Base-by-base conservation (phyloP, 208 protist species). In the Wallacemonas rigidus region DNA sequence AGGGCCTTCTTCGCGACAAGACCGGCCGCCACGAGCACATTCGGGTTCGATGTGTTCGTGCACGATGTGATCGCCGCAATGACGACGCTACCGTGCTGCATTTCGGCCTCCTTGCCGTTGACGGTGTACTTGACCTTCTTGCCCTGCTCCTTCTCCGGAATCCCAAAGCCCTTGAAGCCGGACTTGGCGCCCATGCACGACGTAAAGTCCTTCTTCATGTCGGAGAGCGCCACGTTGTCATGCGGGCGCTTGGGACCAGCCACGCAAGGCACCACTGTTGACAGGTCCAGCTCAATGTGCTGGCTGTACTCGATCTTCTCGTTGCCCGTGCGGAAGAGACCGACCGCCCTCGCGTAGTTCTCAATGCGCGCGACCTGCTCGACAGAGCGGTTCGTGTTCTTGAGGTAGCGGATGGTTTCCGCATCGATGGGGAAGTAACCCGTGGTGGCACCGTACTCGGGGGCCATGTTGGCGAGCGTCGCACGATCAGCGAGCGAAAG, bases 401-500 rank as follows among this genome's bases (percentile, higher is more conserved):
- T 74, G 44, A 99, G 86, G 81, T 97, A 99, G 54, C 89, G 82
- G 48, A 99, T 86, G 4, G 97, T 98, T 76, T 97, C 88, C 17
- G 80, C 67, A 77, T 99, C 98, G 67, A 98, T 94, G 47, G 98
- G 96, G 89, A 99, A 99, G 85, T 97, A 99, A 69, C 96, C 97
- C 11, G 95, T 94, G 36, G 94, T 98, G 67, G 97, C 97, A 62
- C 96, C 97, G 77, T 98, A 99, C 80, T 99, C 97, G 40, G 96
- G 97, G n/a, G 97, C 93, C 98, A 99, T 99, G 84, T 98, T 98
- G 35, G 96, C 92, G 62, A 99, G 87, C 12, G 97, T 99, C 53
- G 95, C 91, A 56, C 97, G 93, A 76, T 98, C 97, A 6, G 95
- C 94, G 9, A 99, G 76, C 17, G 95, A 98, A 3, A 99, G 87